Evolutionary conservation across 2,329 filamentous ascomycete species (phyloP).

Genomic region (Fusarium azukiicola): DNA sequence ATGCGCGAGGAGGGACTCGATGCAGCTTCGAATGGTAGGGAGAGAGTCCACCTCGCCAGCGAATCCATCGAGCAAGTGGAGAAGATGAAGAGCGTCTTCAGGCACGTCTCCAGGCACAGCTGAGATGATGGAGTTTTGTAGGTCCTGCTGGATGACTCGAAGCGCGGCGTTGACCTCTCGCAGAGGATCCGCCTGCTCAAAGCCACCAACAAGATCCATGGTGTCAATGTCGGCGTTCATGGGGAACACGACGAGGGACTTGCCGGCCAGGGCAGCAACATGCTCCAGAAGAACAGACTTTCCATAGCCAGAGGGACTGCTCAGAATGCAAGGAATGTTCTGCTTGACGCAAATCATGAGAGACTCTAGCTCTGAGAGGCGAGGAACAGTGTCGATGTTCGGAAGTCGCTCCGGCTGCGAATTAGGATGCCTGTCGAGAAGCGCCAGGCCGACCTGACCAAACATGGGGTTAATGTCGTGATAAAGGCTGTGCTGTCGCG

Average conservation of each 20-base stretch:
- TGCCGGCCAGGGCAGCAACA: constrained; percentile 89
- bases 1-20: constrained; percentile 65
- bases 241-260: constrained; percentile 89
- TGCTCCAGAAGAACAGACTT: constrained; percentile 91
- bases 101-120: constrained; percentile 71
- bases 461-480: constrained; percentile 83
- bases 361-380: constrained; percentile 89
- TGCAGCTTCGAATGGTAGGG: constrained; percentile 61
- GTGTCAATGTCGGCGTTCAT: constrained; percentile 98
- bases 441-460: constrained; percentile 90
- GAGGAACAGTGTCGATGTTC: constrained; percentile 71
- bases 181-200: constrained; percentile 94
- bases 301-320: constrained; percentile 91
- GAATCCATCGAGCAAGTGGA: constrained; percentile 71
- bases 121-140: constrained; percentile 73
- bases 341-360: constrained; percentile 93
- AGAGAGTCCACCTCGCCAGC: constrained; percentile 64
- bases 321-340: constrained; percentile 93
- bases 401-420: constrained; percentile 75
- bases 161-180: constrained; percentile 83
- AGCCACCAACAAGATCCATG: constrained; percentile 98
- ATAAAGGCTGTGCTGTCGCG: constrained; percentile 82
- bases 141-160: constrained; percentile 70
- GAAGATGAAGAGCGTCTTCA: constrained; percentile 70
- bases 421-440: constrained; percentile 80